Evolutionary conservation across 345 rosid genomes (phyloP), one percentile per base, ranked within the genome.

Genomic region (Sonneratia caseolaris): DNA sequence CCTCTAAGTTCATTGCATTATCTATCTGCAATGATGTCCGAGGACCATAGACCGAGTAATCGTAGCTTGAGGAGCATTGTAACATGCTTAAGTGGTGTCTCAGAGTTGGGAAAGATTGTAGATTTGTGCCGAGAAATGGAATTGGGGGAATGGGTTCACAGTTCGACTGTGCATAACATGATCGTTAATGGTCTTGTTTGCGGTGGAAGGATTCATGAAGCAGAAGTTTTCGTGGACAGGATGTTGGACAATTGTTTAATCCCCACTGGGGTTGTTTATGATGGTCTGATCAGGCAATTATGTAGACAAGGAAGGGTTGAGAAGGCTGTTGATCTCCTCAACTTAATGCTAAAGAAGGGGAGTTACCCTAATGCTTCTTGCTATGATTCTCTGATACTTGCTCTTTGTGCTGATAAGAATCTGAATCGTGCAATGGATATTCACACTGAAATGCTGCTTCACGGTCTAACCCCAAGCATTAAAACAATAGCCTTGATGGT

Each of bases 251-350:
- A 83, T 70, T 72, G 72, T 66, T 72, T 83, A 48, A 69, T 80
- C 56, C 79, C 83, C 1, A 70, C 75, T 66, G 78, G 75, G 70
- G 68, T 83, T 42, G 71, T 74, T 76, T 89, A 89, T 22, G 85
- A 91, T 73, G 74, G 76, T 73, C 80, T 91, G 27, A 83, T 91
- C 69, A 86, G 86, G 84, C 76, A 70, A 70, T 83, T 91, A 38
- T 85, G 86, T 72, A 56, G 68, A 19, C 45, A 12, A 2, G 90
- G 84, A 65, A 82, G 80, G 76, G 70, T 79, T 32, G 76, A 68
- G 72, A 84, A 72, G 73, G 91, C 91, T 13, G 77, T 86, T 55
- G 85, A 84, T 69, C 96, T 93, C 68, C 64, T 91, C 64, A 84
- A 91, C 76, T 66, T 73, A 73, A 85, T 91, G 98, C 57, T 93